Base-by-base conservation (phyloP, 345 rosid genomes). In the Mallotus nudiflorus region DNA sequence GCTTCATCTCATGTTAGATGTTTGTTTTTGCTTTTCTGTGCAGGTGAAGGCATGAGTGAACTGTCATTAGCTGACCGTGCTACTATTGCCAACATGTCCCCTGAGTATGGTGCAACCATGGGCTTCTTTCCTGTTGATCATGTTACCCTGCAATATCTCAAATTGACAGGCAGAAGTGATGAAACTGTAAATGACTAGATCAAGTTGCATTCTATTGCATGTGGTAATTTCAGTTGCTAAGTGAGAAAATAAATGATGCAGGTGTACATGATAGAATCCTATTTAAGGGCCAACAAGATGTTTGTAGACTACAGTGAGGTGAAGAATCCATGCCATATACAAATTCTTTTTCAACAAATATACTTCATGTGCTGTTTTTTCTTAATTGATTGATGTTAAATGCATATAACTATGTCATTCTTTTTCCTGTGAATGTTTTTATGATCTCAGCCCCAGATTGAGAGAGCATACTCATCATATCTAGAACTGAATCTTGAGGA, bases 61-160 rank as follows among this genome's bases (percentile, higher is more conserved):
- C 78, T 93, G 65, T 86, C 98, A 73, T 77, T 93, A 44, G 98
- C 98, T n/a, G 98, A 93, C 69, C 88, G 98, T 78, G 98, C 98
- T 37, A 93, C 98, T 31, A 93, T 93, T 73, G 97, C 97, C 68
- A 93, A 93, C 83, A 93, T 91, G 98, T 93, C 97, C 75, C 98
- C 98, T 0, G 98, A 93, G 82, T 93, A 93, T 69, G 96, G 98
- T 80, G 97, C 98, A 74, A 91, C 97, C 63, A 93, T 93, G 98
- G 98, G 98, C 16, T 93, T 93, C 88, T 93, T 93, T 74, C 97
- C 98, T 13, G 98, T 93, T 79, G 97, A 93, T 77, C 91, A 88
- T 81, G 93, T 93, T 72, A 89, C 98, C 19, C 81, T 93, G 66
- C 92, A 89, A n/a, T 93, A 93, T 80, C 85, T 93, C 56, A 88